Conservation (phyloP, 2,329 filamentous ascomycete genomes). For the Ceratocystis colombiana region DNA sequence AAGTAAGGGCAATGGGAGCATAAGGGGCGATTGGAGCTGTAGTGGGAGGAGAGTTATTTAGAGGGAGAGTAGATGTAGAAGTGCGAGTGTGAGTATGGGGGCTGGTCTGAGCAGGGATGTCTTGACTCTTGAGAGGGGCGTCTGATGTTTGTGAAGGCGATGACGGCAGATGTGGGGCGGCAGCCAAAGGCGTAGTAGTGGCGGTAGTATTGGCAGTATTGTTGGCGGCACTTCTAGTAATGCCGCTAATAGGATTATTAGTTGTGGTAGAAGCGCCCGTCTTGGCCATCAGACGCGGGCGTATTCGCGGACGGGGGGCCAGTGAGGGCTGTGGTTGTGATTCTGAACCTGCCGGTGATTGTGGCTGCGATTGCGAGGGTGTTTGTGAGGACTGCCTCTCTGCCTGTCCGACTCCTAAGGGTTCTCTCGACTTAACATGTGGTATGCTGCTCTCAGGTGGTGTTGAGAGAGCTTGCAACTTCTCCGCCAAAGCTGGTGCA, state of each 20-base stretch:
- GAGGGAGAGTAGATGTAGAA: not conserved
- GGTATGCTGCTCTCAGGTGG: not conserved
- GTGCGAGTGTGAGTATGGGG: not conserved
- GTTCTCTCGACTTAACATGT: not conserved
- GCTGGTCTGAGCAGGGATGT: not conserved
- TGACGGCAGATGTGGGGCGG: constrained; percentile 10
- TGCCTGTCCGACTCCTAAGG: not conserved
- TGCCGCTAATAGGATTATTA: not conserved
- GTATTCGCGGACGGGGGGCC: constrained; percentile 2
- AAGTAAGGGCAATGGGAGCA: not conserved
- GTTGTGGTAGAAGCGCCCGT: not conserved
- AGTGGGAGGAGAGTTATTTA: constrained; percentile 3
- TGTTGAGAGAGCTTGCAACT: not conserved
- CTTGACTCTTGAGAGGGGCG: not conserved
- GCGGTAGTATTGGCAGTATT: not conserved
- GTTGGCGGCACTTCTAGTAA: not conserved
- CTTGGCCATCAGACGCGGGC: constrained; percentile 8
- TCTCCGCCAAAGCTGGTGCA: not conserved
- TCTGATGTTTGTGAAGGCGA: constrained; percentile 2
- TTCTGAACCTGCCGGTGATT: not conserved
- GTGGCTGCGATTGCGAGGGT: not conserved
- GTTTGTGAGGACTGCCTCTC: not conserved
- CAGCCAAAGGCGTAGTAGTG: constrained; percentile 7
- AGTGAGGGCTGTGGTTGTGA: not conserved
- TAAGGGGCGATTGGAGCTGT: not conserved